Evolutionary conservation across 306 rosid genomes (phyloP), one percentile per base, ranked within the genome.

Genomic region (Malus asiatica): DNA sequence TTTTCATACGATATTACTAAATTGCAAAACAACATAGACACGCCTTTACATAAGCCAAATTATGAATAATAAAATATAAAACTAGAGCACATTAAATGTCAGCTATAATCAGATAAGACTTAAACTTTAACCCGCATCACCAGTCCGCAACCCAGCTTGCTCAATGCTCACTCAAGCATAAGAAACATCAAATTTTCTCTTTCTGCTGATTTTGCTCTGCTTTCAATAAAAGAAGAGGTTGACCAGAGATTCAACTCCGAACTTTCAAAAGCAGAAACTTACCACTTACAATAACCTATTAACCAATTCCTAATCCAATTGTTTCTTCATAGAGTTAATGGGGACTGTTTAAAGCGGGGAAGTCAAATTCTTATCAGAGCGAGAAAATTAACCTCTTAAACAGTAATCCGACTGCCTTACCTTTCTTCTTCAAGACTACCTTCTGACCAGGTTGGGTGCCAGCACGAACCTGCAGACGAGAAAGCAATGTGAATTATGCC

Each of bases 341-440:
- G 20, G 62, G 20, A 30, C 4, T 20, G 20, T 19, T 35, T 33
- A 55, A 57, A 32, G 14, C 8, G 15, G 42, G 68, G 18, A 8
- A 38, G 27, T 1, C 25, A 58, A 42, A 9, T 40, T 2, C 15
- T 63, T 15, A 40, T 9, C 68, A 58, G 30, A 0, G 8, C 8
- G 0, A 20, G 25, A 22, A 20, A 20, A 44, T 22, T 51, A 16
- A 74, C 14, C 15, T 20, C 16, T 35, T 35, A 30, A 30, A 22
- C 46, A 29, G 38, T 19, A 22, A 27, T 71, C 70, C 22, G 77
- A 76, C 76, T 60, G 66, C 68, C 81, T 76, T 59, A 93, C 98
- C 98, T 91, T 93, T 93, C 93, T 93, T 88, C 87, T 91, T 93
- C 75, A 93, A 83, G 79, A 93, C 96, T 76, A 91, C 97, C 88